Evolutionary conservation across 371 early-diverging fungal genomes (phyloP).

Genomic region (Apophysomyces ossiformis): DNA sequence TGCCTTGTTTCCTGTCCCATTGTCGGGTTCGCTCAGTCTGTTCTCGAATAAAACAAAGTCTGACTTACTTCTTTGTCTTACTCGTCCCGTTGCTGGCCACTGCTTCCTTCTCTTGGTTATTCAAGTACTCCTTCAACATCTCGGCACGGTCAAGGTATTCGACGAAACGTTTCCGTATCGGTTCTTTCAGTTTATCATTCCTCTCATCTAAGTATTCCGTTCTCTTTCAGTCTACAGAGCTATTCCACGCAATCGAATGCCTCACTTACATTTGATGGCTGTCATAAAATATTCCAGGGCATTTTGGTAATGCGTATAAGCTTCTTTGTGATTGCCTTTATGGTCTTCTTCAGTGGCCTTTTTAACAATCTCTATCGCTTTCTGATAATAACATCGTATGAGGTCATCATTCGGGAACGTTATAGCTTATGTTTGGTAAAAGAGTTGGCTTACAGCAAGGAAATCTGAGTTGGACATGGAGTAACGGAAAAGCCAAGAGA

Average conservation of each 20-base stretch:
- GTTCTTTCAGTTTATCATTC: constrained; percentile 85
- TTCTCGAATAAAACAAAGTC: constrained; percentile 31
- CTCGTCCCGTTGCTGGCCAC: constrained; percentile 57
- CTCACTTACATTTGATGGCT: constrained; percentile 88
- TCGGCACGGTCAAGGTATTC: constrained; percentile 96
- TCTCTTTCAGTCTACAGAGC: background rate
- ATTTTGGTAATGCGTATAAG: constrained; percentile 86
- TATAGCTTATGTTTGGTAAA: background rate
- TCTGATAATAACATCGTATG: constrained; percentile 44
- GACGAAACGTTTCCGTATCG: constrained; percentile 87
- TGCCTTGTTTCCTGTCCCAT: constrained; percentile 18
- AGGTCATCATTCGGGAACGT: background rate
- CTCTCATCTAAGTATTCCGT: constrained; percentile 82
- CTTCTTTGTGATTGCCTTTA: constrained; percentile 90
- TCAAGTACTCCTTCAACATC: constrained; percentile 85
- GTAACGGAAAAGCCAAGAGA: constrained; percentile 4
- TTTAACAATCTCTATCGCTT: constrained; percentile 88
- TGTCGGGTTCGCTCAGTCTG: constrained; percentile 21
- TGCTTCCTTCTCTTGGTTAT: constrained; percentile 68
- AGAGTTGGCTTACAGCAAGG: constrained; percentile 31
- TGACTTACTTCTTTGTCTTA: constrained; percentile 58
- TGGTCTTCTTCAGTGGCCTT: constrained; percentile 94
- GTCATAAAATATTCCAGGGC: constrained; percentile 93
- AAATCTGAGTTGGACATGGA: constrained; percentile 45
- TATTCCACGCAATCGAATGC: background rate